Base-by-base conservation (phyloP, 257 asterid genomes). In the Plantago elongata region DNA sequence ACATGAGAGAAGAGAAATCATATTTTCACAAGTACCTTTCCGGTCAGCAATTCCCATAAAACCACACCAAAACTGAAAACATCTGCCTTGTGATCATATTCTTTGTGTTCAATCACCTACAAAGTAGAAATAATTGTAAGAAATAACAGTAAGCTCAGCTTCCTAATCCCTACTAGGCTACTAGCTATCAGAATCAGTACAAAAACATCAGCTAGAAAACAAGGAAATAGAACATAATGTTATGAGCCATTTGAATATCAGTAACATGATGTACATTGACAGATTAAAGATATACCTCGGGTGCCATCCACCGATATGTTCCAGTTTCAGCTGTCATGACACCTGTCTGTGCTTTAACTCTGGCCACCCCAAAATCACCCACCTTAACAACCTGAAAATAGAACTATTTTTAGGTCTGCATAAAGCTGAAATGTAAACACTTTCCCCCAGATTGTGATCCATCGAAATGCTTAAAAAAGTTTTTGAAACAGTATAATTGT, bases 251-350 rank as follows among this genome's bases (percentile, higher is more conserved):
- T 54, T 43, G 34, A 44, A 59, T 14, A 62, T 14, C 29, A 54
- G 11, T 11, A 12, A 17, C 34, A 11, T 15, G 18, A 27, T 51
- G 5, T 44, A 52, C 7, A 51, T 2, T 22, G 27, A 17, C 47
- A 61, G 9, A 66, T 60, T 49, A 27, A 57, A 66, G 71, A 42
- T 46, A 59, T 77, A 93, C 99, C 99, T 93, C 99, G 57, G 99
- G 99, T 52, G 99, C 97, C 99, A 93, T 93, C 99, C 99, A 93
- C 69, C 99, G 77, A 57, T 93, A 93, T 0, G 99, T 93, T 73
- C 99, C 99, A 14, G 99, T 93, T 80, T 93, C 99, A 65, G 99
- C 96, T 9, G 99, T 93, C 99, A 93, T 93, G 51, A 93, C 97
- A 60, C 99, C 99, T 18, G 92, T 80, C 71, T 89, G 96, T 51